A percentile compares a stretch with the other conserved stretches of the same genome.
These are phyloP conservation scores for Penicillium sclerotiorum DNA, from an alignment of 2,329 filamentous ascomycete species.

Conservation along the genomic window DNA sequence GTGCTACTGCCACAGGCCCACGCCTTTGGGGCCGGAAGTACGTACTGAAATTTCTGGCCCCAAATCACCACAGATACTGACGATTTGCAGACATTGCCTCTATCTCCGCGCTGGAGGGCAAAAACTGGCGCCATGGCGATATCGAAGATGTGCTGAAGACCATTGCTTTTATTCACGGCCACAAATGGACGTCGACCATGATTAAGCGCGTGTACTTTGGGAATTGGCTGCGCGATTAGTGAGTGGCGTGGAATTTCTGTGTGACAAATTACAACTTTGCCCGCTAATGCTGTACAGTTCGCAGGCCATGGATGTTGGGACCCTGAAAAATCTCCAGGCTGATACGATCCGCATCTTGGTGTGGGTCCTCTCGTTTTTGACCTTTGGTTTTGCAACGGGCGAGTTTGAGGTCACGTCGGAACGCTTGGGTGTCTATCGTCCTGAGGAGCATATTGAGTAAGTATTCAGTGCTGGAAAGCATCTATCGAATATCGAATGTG, in stretches of 20 bases:
- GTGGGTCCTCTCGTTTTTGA: slow-evolving; percentile 79
- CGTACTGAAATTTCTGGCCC: slow-evolving; percentile 17
- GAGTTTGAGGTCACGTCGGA: slow-evolving; percentile 85
- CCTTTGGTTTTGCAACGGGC: slow-evolving; percentile 81
- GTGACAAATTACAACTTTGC: neutral
- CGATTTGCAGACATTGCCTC: slow-evolving; percentile 47
- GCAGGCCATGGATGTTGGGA: slow-evolving; percentile 79
- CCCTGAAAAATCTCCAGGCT: slow-evolving; percentile 75
- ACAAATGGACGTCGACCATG: slow-evolving; percentile 82
- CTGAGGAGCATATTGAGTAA: slow-evolving; percentile 62
- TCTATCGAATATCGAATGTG: neutral
- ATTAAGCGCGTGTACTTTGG: slow-evolving; percentile 81
- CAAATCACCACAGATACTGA: slow-evolving; percentile 9
- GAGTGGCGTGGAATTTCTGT: slow-evolving; percentile 18
- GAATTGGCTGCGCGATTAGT: slow-evolving; percentile 83
- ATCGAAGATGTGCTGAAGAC: slow-evolving; percentile 82
- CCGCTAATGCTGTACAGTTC: slow-evolving; percentile 47
- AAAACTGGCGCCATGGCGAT: slow-evolving; percentile 62
- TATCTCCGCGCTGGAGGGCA: slow-evolving; percentile 53
- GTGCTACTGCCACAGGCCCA: slow-evolving; percentile 43
- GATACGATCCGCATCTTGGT: slow-evolving; percentile 78
- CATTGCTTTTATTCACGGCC: slow-evolving; percentile 73
- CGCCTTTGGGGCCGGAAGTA: slow-evolving; percentile 51
- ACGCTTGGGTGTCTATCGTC: slow-evolving; percentile 76
- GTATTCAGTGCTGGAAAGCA: slow-evolving; percentile 26